Evolutionary conservation across 768 basidiomycete genomes (phyloP), one percentile per base, ranked within the genome.

Genomic region (Lentinus brumalis): DNA sequence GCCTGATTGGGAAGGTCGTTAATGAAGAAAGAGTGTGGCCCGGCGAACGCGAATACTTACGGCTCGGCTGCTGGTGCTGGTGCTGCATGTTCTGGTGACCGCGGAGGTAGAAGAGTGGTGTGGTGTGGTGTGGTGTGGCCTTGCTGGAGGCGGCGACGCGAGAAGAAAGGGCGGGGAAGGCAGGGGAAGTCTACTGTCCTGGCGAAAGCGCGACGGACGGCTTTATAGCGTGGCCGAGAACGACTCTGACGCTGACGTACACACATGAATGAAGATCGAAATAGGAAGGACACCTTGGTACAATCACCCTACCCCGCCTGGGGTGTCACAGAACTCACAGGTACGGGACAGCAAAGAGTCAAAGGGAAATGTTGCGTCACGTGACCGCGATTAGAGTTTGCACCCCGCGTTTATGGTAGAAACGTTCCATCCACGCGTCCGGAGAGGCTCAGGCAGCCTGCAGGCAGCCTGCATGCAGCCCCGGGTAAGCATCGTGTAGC

Each of bases 231-330:
- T 30, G 53, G 26, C 35, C 18, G 26, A 54, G 45, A 9, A 31
- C 10, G 26, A n/a, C 26, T 16, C 26, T 44, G 52, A 55, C 60
- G 60, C 60, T 21, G 42, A 42, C 38, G 54, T 52, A 42, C 60
- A 55, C 50, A 52, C 31, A 31, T 61, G 50, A 61, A 61, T 52
- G 60, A 45, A 61, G 50, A 55, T 56, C 55, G 60, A 53, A 50
- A 44, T 52, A 50, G 60, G 7, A 21, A 5, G 16, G 18, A 42
- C 39, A 45, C 14, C 55, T 31, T 55, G n/a, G n/a, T 55, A 60
- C 50, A 47, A 60, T 60, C 59, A 60, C 52, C 8, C 39, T 44
- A 44, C 31, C 53, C 31, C 51, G 15, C 26, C 35, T 45, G 53
- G 53, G 10, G 35, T 11, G 46, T 49, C 51, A 32, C 41, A 29